These are phyloP conservation scores for Myxozyma vanderwaltii DNA, from an alignment of 805 yeast genomes.

Conservation along the genomic window DNA sequence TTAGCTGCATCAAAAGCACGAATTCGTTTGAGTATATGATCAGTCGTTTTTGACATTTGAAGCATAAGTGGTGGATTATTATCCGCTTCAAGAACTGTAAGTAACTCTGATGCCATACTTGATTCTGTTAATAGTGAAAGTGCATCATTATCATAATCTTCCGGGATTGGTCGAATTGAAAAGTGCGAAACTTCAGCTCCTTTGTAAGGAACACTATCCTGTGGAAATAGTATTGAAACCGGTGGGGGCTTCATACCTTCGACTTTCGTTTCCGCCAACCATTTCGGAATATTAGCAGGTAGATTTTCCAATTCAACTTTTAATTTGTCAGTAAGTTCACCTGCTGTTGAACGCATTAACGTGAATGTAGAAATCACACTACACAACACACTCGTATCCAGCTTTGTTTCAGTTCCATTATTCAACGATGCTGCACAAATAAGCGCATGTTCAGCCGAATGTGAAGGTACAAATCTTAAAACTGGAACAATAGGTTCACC, in stretches of 20 bases:
- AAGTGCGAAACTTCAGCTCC: constrained; percentile 9
- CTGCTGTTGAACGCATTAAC: constrained; percentile 77
- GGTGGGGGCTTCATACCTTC: constrained; percentile 18
- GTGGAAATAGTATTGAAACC: constrained; percentile 11
- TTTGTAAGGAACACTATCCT: neutral
- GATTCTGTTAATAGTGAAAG: constrained; percentile 3
- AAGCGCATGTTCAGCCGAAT: constrained; percentile 78
- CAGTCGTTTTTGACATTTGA: constrained; percentile 8
- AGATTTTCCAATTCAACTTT: constrained; percentile 11
- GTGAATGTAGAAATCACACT: constrained; percentile 80
- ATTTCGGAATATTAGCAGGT: constrained; percentile 18
- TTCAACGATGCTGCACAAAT: constrained; percentile 30
- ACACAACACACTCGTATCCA: constrained; percentile 53
- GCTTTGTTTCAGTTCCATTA: constrained; percentile 25
- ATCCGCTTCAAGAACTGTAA: constrained; percentile 26
- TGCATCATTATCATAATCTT: constrained; percentile 10
- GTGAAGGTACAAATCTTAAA: constrained; percentile 70
- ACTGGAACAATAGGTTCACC: constrained; percentile 51
- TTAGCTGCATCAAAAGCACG: constrained; percentile 17
- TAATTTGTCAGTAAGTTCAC: constrained; percentile 70
- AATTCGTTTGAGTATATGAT: constrained; percentile 11
- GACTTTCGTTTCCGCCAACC: constrained; percentile 8
- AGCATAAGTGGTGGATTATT: constrained; percentile 9
- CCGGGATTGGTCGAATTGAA: constrained; percentile 10
- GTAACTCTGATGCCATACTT: constrained; percentile 17